Evolutionary conservation across 805 yeast species (phyloP), one percentile per base, ranked within the genome.

Genomic region (Saccharomycopsis capsularis): DNA sequence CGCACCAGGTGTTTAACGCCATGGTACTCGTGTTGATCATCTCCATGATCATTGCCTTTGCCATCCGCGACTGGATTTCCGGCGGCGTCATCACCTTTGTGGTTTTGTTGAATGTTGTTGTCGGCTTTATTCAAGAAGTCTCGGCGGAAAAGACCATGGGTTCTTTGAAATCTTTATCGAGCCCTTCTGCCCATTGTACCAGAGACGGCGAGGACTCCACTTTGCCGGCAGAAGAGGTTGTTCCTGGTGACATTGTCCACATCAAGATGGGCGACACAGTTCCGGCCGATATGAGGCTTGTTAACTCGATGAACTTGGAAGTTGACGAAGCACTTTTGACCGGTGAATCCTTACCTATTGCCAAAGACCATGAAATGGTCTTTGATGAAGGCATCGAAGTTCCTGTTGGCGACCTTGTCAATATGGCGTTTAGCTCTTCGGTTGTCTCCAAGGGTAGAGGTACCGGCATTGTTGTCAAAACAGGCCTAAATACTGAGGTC

Each of bases 311-410:
- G 49, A 76, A 76, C 49, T 76, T 96, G 0, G 95, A 85, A 59
- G 73, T 87, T 29, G 91, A 90, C 60, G 99, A 93, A 65, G 83
- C 96, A 2, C 67, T 90, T 19, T 70, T 93, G 50, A 91, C 99
- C 0, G 99, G 99, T 42, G 99, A 93, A 66, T 78, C 95, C 0
- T 61, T 77, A 37, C 90, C 96, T 1, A 81, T 90, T 1, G 64
- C 68, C 37, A 93, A 91, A 60, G 70, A 74, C 43, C 71, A 68
- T 23, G 57, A 61, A 0, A 66, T 66, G 9, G 65, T 70, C 6
- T 79, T 73, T 52, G 58, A 63, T 2, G 58, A 57, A 36, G 58
- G 60, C 16, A 18, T 5, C 13, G 23, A n/a, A 21, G 65, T 75
- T 13, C 83, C 87, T 7, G 83, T 84, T 25, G 91, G 90, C 44